These are phyloP conservation scores for Eleusine coracana DNA, from an alignment of 176 grass and related monocot species.

Conservation along the genomic window DNA sequence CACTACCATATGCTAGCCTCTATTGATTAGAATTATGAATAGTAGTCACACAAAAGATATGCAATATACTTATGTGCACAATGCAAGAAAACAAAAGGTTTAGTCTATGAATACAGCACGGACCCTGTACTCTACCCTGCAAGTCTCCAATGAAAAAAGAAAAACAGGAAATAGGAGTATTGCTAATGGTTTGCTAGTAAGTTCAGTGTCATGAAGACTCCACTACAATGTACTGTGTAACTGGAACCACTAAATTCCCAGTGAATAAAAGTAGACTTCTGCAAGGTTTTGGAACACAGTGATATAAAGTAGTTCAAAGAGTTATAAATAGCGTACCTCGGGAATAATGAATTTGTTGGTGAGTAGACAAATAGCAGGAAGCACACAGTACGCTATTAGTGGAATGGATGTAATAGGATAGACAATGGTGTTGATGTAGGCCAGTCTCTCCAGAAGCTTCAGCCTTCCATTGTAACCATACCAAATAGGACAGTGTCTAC, in stretches of 20 bases:
- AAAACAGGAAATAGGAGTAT: not conserved
- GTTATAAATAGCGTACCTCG: constrained; percentile 49
- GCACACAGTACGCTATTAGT: constrained; percentile 75
- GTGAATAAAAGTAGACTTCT: not conserved
- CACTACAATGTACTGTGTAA: not conserved
- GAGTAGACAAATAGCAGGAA: constrained; percentile 90
- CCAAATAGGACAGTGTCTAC: constrained; percentile 95
- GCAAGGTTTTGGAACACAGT: not conserved
- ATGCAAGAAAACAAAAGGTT: constrained; percentile 1
- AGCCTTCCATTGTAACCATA: constrained; percentile 81
- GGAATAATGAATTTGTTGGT: constrained; percentile 91
- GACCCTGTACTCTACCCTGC: not conserved
- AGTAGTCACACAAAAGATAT: not conserved
- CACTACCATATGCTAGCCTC: not conserved
- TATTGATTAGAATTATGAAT: not conserved
- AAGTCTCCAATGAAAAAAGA: not conserved
- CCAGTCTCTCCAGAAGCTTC: constrained; percentile 82
- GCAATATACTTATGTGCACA: not conserved
- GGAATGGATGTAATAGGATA: constrained; percentile 90
- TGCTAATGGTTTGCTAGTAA: not conserved
- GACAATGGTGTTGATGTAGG: constrained; percentile 89
- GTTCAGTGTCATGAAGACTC: not conserved
- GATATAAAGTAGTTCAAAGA: not conserved
- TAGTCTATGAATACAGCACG: not conserved
- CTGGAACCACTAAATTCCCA: not conserved